Base-by-base conservation (phyloP, 768 basidiomycete species). In the Coprinellus aureogranulatus region DNA sequence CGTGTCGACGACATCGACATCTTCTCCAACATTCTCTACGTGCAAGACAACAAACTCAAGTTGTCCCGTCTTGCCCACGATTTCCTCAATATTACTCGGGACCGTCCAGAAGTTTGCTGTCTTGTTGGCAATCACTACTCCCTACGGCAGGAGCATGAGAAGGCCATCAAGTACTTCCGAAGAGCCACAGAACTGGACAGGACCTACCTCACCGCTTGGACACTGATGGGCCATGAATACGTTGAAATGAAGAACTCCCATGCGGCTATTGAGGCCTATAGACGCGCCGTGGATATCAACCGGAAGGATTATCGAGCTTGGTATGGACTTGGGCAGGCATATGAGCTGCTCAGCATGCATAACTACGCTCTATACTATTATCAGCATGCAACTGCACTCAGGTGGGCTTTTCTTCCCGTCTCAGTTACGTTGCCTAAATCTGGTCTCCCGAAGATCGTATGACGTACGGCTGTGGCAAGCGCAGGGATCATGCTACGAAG, bases 241-340 rank as follows among this genome's bases (percentile, higher is more conserved):
- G 90, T 99, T 44, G 97, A 99, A 74, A 88, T 97, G 88, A 98
- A 98, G 75, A 98, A 99, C 71, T 94, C 94, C 4, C 95, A 98
- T 77, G 97, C 97, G 2, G 96, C 97, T 16, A 97, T 98, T 55
- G 97, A 98, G 73, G 92, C 94, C 10, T 99, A 98, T 72, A 85
- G 97, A 54, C 84, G 94, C 67, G 97, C 97, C 53, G 87, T 98
- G 59, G 96, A 98, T 66, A 88, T 97, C 62, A 96, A 96, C 66
- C 83, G 92, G 54, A 97, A 98, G 68, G 97, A 99, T 73, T 98
- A 97, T 67, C 76, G 96, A 57, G 96, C 95, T 5, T 99, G 97
- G 97, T 98, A 95, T 72, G 97, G 97, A 34, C 86, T 99, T 53
- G 97, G 96, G 2, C 97, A 99, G 69, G 94, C 96, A 12, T 99